Evolutionary conservation across 176 grass and related monocot species (phyloP), one percentile per base, ranked within the genome.

Genomic region (Olyra latifolia): DNA sequence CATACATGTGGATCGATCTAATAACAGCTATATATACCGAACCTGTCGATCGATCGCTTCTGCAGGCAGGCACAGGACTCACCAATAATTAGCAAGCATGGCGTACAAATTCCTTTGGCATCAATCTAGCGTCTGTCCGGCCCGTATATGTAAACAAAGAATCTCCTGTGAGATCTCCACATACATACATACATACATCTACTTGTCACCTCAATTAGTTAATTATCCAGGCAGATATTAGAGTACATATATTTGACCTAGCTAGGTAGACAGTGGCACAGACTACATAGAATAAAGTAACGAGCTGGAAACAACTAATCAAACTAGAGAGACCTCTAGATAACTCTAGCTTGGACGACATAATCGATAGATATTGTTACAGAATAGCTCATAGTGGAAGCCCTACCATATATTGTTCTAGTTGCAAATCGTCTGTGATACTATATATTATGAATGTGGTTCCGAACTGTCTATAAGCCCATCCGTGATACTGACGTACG

Each of bases 191-290:
- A 15, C 0, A 17, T 45, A 40, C n/a, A n/a, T n/a, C n/a, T 15
- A 43, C 47, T 47, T 48, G 42, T 70, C 65, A 68, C 39, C 65
- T 68, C 65, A 41, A 9, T 38, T 45, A 22, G 38, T 69, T 44
- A 69, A 66, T 9, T 44, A 44, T 55, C 52, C 5, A 1, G 32
- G 32, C 32, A 35, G 32, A n/a, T 55, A 19, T 15, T 69, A 43
- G 61, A 43, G 61, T 42, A 14, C 75, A 22, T n/a, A 53, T 56
- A 25, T 70, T 54, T 30, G 27, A 61, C 54, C 32, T 35, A 35
- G 32, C 66, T 81, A 62, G 39, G 20, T 16, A 75, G 70, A 25
- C 50, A 52, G 55, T 40, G 58, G 59, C 70, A 75, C 71, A 32
- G 32, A 66, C 71, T 56, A 83, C 19, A n/a, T 23, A 9, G 78